phyloP scores from a whole-genome alignment of 441 rosid genomes.

The Syzygium malaccense region DNA sequence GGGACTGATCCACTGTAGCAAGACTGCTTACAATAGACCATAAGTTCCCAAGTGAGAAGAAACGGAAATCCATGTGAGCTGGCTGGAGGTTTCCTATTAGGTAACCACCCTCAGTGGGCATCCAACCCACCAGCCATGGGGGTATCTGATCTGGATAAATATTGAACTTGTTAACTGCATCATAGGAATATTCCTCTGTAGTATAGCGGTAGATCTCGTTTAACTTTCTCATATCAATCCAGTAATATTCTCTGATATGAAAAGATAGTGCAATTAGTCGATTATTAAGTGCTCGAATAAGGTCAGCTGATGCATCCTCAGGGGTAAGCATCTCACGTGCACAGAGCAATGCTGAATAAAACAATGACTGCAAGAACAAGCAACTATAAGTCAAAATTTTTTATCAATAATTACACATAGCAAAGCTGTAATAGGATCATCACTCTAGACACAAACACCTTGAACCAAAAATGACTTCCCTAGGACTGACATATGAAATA shows the following conservation, averaged over 20 bases:
- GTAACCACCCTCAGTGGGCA: constrained; percentile 7
- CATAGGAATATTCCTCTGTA: constrained; percentile 9
- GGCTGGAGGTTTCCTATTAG: constrained; percentile 12
- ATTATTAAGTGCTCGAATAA: constrained; percentile 8
- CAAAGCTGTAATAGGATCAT: neutral
- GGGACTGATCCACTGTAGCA: constrained; percentile 6
- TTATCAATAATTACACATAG: neutral
- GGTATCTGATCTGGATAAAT: constrained; percentile 13
- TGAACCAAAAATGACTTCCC: neutral
- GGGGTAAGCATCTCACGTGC: constrained; percentile 9
- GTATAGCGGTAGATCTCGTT: constrained; percentile 4
- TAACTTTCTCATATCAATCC: constrained; percentile 6
- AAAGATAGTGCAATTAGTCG: constrained; percentile 8
- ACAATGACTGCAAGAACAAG: constrained; percentile 3
- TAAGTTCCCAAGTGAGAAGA: constrained; percentile 12
- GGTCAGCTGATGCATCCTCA: constrained; percentile 10
- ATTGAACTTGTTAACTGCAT: constrained; percentile 13
- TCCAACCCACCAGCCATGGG: constrained; percentile 4
- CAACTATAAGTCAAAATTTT: neutral
- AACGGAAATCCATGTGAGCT: constrained; percentile 12
- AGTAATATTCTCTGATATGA: constrained; percentile 8
- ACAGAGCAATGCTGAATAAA: constrained; percentile 12
- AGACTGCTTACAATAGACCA: constrained; percentile 10
- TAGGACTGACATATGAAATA: neutral
- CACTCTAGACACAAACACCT: neutral